Evolutionary conservation across 2,329 filamentous ascomycete species (phyloP), one percentile per base, ranked within the genome.

Genomic region (Aspergillus hiratsukae): DNA sequence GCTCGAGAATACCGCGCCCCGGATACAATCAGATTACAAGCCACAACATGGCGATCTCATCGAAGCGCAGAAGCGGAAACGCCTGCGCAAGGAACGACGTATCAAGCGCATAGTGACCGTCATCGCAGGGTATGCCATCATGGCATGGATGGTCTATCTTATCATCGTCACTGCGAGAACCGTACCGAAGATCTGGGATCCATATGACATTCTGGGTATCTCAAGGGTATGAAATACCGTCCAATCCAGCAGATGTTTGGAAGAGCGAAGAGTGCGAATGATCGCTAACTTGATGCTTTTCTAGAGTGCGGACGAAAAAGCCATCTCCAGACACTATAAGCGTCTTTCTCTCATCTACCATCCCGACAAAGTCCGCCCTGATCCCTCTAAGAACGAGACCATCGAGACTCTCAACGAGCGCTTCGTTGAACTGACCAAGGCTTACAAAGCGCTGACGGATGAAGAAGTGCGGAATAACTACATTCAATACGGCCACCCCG

Each of bases 401-500:
- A 66, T 86, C 54, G 91, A 97, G 65, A 82, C 79, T 19, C 83
- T 97, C 66, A 99, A 94, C 75, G 83, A 92, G 58, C 83, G 87
- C 72, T 99, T 94, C 78, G 91, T 97, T 55, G 92, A 97, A 70
- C 84, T 97, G 67, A 94, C 91, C 65, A 99, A 99, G 79, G 94
- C 94, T 6, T 99, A 97, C 83, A 96, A 99, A 77, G 89, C 94
- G 3, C 83, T 99, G 50, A 99, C 95, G 4, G 94, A 99, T 70
- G 95, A 99, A 76, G 94, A 97, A 45, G 84, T 97, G 59, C 89
- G 94, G 69, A 96, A 96, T 77, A 99, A 99, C 79, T 99, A 90
- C 75, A 87, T 96, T 53, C 89, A 96, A 74, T 99, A 89, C 69
- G 94, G 94, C 55, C 91, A 99, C 74, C 94, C 94, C 6, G 94